These are phyloP conservation scores for Fusarium nodosum DNA, from an alignment of 2,329 filamentous ascomycete species.

Conservation along the genomic window DNA sequence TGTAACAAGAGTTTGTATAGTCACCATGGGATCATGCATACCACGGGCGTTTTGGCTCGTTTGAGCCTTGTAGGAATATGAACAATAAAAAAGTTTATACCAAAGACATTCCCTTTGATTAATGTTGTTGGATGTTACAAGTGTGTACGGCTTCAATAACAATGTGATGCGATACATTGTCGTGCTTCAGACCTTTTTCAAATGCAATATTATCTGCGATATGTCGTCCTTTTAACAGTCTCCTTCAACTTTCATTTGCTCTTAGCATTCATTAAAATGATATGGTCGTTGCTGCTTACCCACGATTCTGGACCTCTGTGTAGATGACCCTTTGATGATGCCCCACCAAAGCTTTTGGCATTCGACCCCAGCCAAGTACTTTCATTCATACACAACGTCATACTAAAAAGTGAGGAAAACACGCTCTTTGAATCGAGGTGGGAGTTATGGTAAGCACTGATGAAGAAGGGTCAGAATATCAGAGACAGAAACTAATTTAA, in stretches of 20 bases:
- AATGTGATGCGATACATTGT: not conserved
- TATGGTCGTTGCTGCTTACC: constrained; percentile 9
- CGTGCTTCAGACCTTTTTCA: not conserved
- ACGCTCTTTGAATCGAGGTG: constrained; percentile 9
- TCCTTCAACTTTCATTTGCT: not conserved
- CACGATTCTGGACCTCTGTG: constrained; percentile 20
- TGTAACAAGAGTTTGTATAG: constrained; percentile 53
- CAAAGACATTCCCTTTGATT: not conserved
- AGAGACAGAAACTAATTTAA: constrained; percentile 14
- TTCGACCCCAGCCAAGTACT: constrained; percentile 28
- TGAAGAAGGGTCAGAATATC: not conserved
- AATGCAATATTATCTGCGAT: not conserved
- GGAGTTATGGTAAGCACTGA: constrained; percentile 48
- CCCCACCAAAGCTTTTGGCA: constrained; percentile 39
- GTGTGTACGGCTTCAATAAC: not conserved
- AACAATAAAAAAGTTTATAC: constrained; percentile 32
- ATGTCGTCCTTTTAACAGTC: not conserved
- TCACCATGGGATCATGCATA: constrained; percentile 52
- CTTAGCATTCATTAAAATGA: not conserved
- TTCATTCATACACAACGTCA: constrained; percentile 49
- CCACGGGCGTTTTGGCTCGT: constrained; percentile 53
- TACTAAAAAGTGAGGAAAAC: constrained; percentile 27
- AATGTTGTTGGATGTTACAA: not conserved
- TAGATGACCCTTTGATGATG: constrained; percentile 34
- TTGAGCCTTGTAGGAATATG: constrained; percentile 51